phyloP scores from a whole-genome alignment of 2,329 filamentous ascomycete species.

The Fusarium foetens region DNA sequence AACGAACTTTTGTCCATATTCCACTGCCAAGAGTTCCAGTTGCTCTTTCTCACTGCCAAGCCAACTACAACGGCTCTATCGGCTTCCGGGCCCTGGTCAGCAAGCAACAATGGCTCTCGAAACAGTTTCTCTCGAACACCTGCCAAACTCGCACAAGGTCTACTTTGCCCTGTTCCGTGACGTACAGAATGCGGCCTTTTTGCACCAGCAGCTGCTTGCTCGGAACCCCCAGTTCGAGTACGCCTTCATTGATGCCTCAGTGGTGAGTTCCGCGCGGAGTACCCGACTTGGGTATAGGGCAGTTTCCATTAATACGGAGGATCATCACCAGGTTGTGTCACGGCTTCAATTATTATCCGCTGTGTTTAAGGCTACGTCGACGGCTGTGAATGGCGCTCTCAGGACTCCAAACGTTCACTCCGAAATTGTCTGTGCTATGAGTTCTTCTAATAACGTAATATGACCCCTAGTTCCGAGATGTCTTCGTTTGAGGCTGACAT shows the following conservation, averaged over 20 bases:
- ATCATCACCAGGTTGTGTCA: slow-evolving; percentile 70
- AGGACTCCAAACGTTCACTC: slow-evolving; percentile 89
- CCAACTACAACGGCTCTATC: slow-evolving; percentile 10
- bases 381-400: slow-evolving; percentile 68
- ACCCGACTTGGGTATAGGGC: slow-evolving; percentile 21
- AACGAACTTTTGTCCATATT: slow-evolving; percentile 7
- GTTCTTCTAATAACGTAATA: slow-evolving; percentile 81
- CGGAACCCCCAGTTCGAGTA: slow-evolving; percentile 91
- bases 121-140: slow-evolving; percentile 77
- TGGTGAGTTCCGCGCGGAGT: slow-evolving; percentile 61
- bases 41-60: neutral
- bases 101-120: slow-evolving; percentile 64
- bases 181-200: slow-evolving; percentile 79
- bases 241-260: slow-evolving; percentile 87
- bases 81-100: neutral
- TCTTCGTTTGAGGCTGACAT: slow-evolving; percentile 15
- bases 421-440: slow-evolving; percentile 84
- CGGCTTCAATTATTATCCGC: slow-evolving; percentile 78
- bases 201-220: slow-evolving; percentile 85
- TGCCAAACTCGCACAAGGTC: slow-evolving; percentile 73
- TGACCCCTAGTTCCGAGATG: neutral
- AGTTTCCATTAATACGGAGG: slow-evolving; percentile 9
- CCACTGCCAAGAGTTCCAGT: neutral
- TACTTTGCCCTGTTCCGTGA: slow-evolving; percentile 80
- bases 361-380: slow-evolving; percentile 79